A percentile compares a stretch with the other conserved stretches of the same genome.
Evolutionary conservation across 2,329 filamentous ascomycete species (phyloP).

Genomic region (Zymoseptoria passerinii): DNA sequence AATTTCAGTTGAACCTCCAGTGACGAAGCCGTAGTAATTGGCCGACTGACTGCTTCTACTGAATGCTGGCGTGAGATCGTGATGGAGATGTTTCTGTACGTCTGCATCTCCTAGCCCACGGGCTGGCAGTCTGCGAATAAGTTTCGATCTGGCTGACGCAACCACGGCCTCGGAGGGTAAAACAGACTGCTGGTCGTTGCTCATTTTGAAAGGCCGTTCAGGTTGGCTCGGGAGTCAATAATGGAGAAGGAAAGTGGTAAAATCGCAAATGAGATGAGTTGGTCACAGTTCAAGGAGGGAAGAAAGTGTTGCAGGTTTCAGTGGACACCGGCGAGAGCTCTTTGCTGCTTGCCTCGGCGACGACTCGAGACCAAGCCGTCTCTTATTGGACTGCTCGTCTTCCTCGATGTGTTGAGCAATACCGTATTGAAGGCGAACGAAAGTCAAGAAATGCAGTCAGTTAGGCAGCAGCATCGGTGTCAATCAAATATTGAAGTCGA

Average conservation of each 20-base stretch:
- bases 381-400: too few relatives aligned
- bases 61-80: slow-evolving; percentile 48
- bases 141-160: slow-evolving; percentile 25
- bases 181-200: slow-evolving; percentile 15
- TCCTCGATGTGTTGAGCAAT: too few relatives aligned
- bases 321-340: too few relatives aligned
- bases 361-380: too few relatives aligned
- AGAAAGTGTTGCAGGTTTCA: too few relatives aligned
- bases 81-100: slow-evolving; percentile 37
- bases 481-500: too few relatives aligned
- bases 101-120: slow-evolving; percentile 38
- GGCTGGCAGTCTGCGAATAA: slow-evolving; percentile 32
- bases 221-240: background rate
- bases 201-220: background rate
- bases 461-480: too few relatives aligned
- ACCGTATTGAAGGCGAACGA: too few relatives aligned
- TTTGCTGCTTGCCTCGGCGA: too few relatives aligned
- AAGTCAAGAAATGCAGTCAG: too few relatives aligned
- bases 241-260: background rate
- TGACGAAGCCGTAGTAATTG: slow-evolving; percentile 84
- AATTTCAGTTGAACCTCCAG: slow-evolving; percentile 68
- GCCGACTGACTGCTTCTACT: slow-evolving; percentile 53
- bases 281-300: too few relatives aligned
- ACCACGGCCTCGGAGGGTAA: slow-evolving; percentile 30
- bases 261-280: background rate